Evolutionary conservation across 352 stramenopile genomes (phyloP).

Genomic region (Globisporangium okanoganense): DNA sequence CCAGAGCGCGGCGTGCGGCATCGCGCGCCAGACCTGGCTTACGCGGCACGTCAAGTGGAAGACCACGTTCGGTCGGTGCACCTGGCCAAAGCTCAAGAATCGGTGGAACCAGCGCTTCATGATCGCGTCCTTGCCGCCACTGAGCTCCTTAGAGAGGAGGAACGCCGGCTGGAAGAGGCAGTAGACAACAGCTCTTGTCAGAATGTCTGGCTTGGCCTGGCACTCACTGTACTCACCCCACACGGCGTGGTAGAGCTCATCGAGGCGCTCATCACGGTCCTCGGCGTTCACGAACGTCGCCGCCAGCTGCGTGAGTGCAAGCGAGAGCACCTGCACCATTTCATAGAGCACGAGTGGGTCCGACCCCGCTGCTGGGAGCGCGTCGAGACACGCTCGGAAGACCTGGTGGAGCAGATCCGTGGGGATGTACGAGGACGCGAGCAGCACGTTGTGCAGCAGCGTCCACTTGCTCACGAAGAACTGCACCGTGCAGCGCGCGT

Average conservation of each 20-base stretch:
- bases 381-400: conserved; percentile 43
- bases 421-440: conserved; percentile 43
- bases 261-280: conserved; percentile 21
- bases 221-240: conserved; percentile 71
- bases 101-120: conserved; percentile 62
- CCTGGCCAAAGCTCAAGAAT: conserved; percentile 48
- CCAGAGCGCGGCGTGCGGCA: conserved; percentile 34
- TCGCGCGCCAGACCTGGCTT: conserved; percentile 57
- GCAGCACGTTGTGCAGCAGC: conserved; percentile 45
- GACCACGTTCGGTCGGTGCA: conserved; percentile 68
- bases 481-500: conserved; percentile 28
- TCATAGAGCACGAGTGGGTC: conserved; percentile 52
- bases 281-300: conserved; percentile 21
- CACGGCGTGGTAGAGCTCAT: conserved; percentile 46
- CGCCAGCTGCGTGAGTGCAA: conserved; percentile 47
- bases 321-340: conserved; percentile 66
- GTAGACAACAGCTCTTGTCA: conserved; percentile 60
- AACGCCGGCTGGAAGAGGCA: conserved; percentile 76
- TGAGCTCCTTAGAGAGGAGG: conserved; percentile 25
- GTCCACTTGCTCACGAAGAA: conserved; percentile 57
- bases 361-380: conserved; percentile 49
- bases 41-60: conserved; percentile 74
- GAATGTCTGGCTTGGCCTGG: conserved; percentile 60
- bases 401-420: conserved; percentile 32
- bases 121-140: conserved; percentile 18